Base-by-base conservation (phyloP, 2,329 filamentous ascomycete genomes). In the Cercospora zeina region DNA sequence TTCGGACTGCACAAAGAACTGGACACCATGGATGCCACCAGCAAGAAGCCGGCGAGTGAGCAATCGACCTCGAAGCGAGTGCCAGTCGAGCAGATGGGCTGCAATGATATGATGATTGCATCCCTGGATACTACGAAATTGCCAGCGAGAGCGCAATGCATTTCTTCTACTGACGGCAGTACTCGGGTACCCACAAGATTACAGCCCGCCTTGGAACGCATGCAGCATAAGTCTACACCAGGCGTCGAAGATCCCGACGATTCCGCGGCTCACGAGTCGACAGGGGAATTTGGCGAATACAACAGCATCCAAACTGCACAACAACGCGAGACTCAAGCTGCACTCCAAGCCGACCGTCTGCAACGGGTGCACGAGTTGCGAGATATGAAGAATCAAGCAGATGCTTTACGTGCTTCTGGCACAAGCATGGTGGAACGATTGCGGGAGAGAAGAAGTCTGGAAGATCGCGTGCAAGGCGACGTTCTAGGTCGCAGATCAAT, bases 261-360 rank as follows among this genome's bases (percentile, higher is more conserved):
- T 50, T 67, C 70, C 19, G 70, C 71, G 13, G 71, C 72, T 4
- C 70, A 73, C 53, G 71, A 73, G 56, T 71, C 71, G 3, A 73
- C 71, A 8, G 65, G 65, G 11, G 71, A 73, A 51, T 54, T 63
- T 37, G 58, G 67, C 19, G 61, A 67, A 4, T 59, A 62, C 61
- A 54, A 59, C 11, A 45, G 56, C 24, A 66, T 56, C 21, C 62
- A 67, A 19, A 72, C 70, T 70, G 53, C 65, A 4, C 59, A 70
- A 54, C 66, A 70, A 42, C 67, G 66, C 14, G 68, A 72, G 19
- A 37, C 42, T 24, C 33, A 45, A 50, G 30, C 33, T n/a, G 45
- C 45, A 13, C 34, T 73, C 4, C 61, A 71, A 61, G 65, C 70
- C 13, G 63, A 71, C 24, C 70, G 72, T 36, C 54, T 72, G n/a